Conservation (phyloP, 345 rosid species). For the Cardamine resedifolia region DNA sequence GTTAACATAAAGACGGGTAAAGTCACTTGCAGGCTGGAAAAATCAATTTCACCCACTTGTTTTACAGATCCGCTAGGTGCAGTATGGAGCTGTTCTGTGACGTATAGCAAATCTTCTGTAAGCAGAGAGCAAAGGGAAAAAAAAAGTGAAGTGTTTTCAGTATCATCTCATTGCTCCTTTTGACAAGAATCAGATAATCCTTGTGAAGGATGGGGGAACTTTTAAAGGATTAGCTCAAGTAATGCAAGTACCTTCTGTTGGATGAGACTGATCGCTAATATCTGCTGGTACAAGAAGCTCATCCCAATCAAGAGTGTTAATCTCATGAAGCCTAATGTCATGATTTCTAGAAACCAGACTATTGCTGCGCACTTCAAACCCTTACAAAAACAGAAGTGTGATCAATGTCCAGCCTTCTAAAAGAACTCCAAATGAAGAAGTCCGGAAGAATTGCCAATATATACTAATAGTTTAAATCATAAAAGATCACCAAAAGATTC, state of each 20-base stretch:
- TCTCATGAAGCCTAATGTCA: slow-evolving; percentile 79
- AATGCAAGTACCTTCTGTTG: slow-evolving; percentile 52
- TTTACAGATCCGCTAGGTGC: slow-evolving; percentile 37
- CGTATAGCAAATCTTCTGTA: slow-evolving; percentile 51
- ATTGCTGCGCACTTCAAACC: slow-evolving; percentile 53
- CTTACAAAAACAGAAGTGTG: slow-evolving; percentile 25
- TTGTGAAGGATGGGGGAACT: not conserved
- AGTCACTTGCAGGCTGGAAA: slow-evolving; percentile 3
- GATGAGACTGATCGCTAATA: slow-evolving; percentile 37
- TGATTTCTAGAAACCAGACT: slow-evolving; percentile 50
- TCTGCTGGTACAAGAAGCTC: slow-evolving; percentile 69
- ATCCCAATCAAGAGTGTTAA: slow-evolving; percentile 98
- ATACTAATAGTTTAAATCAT: not conserved
- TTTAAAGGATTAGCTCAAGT: not conserved
- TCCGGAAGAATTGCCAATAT: not conserved
- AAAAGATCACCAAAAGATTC: slow-evolving; percentile 36
- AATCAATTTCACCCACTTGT: slow-evolving; percentile 49
- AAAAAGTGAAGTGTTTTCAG: slow-evolving; percentile 11
- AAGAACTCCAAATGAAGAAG: not conserved
- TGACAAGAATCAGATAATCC: not conserved
- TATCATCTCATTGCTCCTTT: slow-evolving; percentile 3
- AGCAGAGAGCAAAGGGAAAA: slow-evolving; percentile 17
- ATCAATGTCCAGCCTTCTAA: not conserved
- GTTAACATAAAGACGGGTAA: slow-evolving; percentile 19
- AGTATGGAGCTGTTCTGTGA: slow-evolving; percentile 49